Evolutionary conservation across 139 green algal species (phyloP), one percentile per base, ranked within the genome.

Genomic region (Micractinium conductrix): DNA sequence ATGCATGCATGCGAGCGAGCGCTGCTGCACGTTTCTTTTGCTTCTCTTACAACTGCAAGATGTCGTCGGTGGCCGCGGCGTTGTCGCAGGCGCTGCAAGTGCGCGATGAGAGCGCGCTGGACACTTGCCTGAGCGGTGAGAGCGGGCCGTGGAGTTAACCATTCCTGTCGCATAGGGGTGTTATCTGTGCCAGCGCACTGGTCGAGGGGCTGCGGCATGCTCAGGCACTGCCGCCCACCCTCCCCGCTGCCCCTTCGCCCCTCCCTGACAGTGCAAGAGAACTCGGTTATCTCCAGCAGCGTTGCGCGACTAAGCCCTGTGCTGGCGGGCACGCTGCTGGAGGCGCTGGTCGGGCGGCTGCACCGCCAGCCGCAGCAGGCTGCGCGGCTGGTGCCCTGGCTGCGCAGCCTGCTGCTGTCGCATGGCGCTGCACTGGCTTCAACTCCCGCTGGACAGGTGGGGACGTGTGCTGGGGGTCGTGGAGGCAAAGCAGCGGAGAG

Each of bases 341-440:
- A 79, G n/a, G 44, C 48, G 33, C 44, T 79, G 44, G 30, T 79
- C 44, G 44, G 2, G 4, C 72, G 72, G 24, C 72, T 79, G 44
- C 72, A 63, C 44, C 16, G 17, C n/a, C 72, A 63, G 44, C 72
- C 72, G 4, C 72, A 79, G 72, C 72, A 79, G 48, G 72, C 72
- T 4, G 17, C 44, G 3, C 72, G 72, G 30, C 33, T 79, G 16
- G 45, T 60, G 12, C 30, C 28, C n/a, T 79, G 72, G 72, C 33
- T 79, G n/a, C 72, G 72, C 44, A 40, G 17, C n/a, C n/a, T 79
- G 44, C 72, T 79, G n/a, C 72, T 65, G 16, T 22, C 44, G 7
- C 72, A 79, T 43, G 72, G 72, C 0, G n/a, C 44, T 33, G 21
- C n/a, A 26, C 44, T 79, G 14, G 44, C 44, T 8, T 44, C 72